Evolutionary conservation across 1,284 basidiomycete species (phyloP).

Genomic region (Puccinia sorghi): DNA sequence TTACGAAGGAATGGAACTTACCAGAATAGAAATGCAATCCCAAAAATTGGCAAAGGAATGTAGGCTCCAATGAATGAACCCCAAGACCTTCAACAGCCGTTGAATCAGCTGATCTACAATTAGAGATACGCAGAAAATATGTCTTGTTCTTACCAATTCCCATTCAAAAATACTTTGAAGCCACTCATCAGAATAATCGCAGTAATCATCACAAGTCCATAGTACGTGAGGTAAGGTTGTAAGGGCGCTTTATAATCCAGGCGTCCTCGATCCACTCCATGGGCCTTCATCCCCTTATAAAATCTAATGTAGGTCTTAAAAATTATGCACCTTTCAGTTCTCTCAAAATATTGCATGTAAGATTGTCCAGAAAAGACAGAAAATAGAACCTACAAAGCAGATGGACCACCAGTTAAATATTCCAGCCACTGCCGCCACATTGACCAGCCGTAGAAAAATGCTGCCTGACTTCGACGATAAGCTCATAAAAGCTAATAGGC

Average conservation of each 20-base stretch:
- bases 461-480: slow-evolving; percentile 65
- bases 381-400: slow-evolving; percentile 52
- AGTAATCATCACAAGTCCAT: slow-evolving; percentile 52
- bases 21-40: slow-evolving; percentile 69
- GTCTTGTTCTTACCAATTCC: slow-evolving; percentile 52
- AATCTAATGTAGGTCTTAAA: slow-evolving; percentile 69
- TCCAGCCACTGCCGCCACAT: slow-evolving; percentile 60
- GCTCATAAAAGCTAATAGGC: slow-evolving; percentile 72
- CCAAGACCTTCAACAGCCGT: slow-evolving; percentile 39
- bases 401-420: slow-evolving; percentile 50
- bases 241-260: slow-evolving; percentile 63
- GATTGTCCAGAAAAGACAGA: slow-evolving; percentile 50
- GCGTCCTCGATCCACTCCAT: slow-evolving; percentile 65
- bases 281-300: slow-evolving; percentile 66
- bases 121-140: too few relatives aligned
- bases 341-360: not conserved
- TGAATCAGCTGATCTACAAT: not conserved
- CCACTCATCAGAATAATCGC: slow-evolving; percentile 55
- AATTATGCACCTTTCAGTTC: not conserved
- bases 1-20: not conserved
- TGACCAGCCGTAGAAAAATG: slow-evolving; percentile 76
- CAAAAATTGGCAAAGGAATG: slow-evolving; percentile 74
- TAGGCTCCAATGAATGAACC: slow-evolving; percentile 68
- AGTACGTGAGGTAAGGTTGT: slow-evolving; percentile 58
- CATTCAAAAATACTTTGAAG: slow-evolving; percentile 55